phyloP scores from a whole-genome alignment of 2,329 filamentous ascomycete species.

The Ophiostoma populinum region DNA sequence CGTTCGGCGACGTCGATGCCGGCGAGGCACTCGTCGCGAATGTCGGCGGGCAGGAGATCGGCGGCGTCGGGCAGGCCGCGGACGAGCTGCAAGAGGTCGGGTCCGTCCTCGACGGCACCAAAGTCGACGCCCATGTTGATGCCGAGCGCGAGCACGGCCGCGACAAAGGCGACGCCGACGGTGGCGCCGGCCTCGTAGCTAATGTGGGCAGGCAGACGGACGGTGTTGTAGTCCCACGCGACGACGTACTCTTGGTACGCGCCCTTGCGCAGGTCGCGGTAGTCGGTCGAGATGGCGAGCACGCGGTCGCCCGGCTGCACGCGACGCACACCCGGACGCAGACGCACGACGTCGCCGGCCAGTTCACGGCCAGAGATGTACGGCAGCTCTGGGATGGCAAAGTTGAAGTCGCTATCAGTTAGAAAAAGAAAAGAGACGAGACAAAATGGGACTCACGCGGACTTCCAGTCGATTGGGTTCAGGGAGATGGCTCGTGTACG shows the following conservation, averaged over 20 bases:
- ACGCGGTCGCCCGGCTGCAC: conserved; percentile 40
- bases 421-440: background rate
- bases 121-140: conserved; percentile 57
- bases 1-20: conserved; percentile 34
- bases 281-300: conserved; percentile 56
- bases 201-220: conserved; percentile 37
- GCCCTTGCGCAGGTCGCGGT: conserved; percentile 53
- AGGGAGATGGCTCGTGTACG: conserved; percentile 47
- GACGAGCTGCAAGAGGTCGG: conserved; percentile 39
- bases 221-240: conserved; percentile 46
- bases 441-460: conserved; percentile 41
- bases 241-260: conserved; percentile 56
- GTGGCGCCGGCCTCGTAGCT: conserved; percentile 40
- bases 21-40: conserved; percentile 43
- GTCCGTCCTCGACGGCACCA: conserved; percentile 29
- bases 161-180: conserved; percentile 55
- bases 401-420: conserved; percentile 45
- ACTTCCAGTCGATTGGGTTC: conserved; percentile 65
- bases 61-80: conserved; percentile 23
- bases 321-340: conserved; percentile 24
- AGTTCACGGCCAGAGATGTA: conserved; percentile 55
- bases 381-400: conserved; percentile 49
- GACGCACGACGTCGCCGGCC: conserved; percentile 43
- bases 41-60: conserved; percentile 36
- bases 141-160: conserved; percentile 47